Conservation (phyloP, 2,329 filamentous ascomycete species). For the Cordyceps javanica region DNA sequence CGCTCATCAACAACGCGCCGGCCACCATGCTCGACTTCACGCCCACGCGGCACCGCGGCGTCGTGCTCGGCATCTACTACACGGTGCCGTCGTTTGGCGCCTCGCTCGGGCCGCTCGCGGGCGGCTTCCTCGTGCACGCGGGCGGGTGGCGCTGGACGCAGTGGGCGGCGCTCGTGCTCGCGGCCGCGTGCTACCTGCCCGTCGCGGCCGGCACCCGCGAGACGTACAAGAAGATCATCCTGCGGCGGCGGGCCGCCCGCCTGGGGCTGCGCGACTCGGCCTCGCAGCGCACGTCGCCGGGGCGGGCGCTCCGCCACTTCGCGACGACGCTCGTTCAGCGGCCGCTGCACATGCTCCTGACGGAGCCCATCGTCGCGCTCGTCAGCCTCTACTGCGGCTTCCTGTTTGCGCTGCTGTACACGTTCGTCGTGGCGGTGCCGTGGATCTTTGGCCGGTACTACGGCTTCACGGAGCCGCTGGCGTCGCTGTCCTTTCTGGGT, state of each 20-base stretch:
- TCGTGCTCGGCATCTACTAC: slow-evolving; percentile 58
- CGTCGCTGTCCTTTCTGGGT: slow-evolving; percentile 62
- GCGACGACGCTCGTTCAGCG: slow-evolving; percentile 46
- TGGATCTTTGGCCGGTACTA: slow-evolving; percentile 59
- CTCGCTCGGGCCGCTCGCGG: slow-evolving; percentile 55
- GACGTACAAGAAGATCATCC: slow-evolving; percentile 55
- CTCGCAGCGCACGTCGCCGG: slow-evolving; percentile 21
- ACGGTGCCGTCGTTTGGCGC: slow-evolving; percentile 62
- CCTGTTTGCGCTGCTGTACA: slow-evolving; percentile 51
- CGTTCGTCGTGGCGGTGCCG: slow-evolving; percentile 55
- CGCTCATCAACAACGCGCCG: slow-evolving; percentile 55
- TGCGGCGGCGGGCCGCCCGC: slow-evolving; percentile 40
- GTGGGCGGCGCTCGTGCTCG: slow-evolving; percentile 32
- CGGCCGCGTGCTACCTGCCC: slow-evolving; percentile 46
- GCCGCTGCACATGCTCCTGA: slow-evolving; percentile 64
- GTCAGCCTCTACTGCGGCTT: slow-evolving; percentile 62
- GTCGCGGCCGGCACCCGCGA: slow-evolving; percentile 50
- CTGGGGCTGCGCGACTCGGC: slow-evolving; percentile 21
- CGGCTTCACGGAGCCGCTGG: slow-evolving; percentile 53
- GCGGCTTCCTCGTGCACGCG: slow-evolving; percentile 59
- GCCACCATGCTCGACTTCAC: slow-evolving; percentile 60
- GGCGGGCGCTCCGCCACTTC: slow-evolving; percentile 21
- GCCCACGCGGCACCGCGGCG: slow-evolving; percentile 42
- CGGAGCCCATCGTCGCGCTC: slow-evolving; percentile 63
- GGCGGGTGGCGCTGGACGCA: slow-evolving; percentile 60